Base-by-base conservation (phyloP, 768 basidiomycete genomes). In the Serendipita sp. region DNA sequence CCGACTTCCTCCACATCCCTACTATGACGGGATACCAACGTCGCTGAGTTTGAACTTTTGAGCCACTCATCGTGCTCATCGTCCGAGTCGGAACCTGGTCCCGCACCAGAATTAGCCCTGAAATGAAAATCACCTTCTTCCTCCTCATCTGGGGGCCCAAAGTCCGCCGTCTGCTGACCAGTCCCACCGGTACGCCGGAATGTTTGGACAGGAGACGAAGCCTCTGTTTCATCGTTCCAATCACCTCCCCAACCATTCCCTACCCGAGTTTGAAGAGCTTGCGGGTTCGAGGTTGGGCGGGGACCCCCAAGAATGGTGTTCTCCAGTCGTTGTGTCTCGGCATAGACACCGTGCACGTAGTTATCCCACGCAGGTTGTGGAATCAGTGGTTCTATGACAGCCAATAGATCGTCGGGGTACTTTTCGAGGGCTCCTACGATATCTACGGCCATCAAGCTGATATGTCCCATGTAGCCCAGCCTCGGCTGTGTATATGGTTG, bases 401-500 rank as follows among this genome's bases (percentile, higher is more conserved):
- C 76, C 29, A 83, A 80, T 27, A 96, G 78, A 34, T 93, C 91
- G 15, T 81, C 77, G 0, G 94, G 91, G 74, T 90, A 93, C 62
- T 88, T 85, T 23, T 91, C 86, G 65, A 98, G 80, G 6, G 94
- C 88, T 64, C 84, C 83, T 71, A 96, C 86, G 18, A 96, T 85
- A 70, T 98, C 95, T 73, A 97, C 96, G 0, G 93, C 86, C 69
- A 99, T 91, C 68, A 97, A 83, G 11, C 88, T 89, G 15, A 98
- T 80, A 72, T 99, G 94, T 0, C 95, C 95, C 95, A 98, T 98
- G 74, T 91, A 95, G 2, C 93, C 94, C 46, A 95, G 73, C 33
- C 94, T 60, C 1, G 55, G 55, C n/a, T 60, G 29, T 69, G 37
- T 67, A 62, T 23, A 64, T 64, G 44, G 64, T 27, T 13, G 68